Percentiles rank a stretch among this genome's conserved stretches.
These are phyloP conservation scores for Podaxis sp. DNA, from an alignment of 768 basidiomycete genomes.

Conservation along the genomic window DNA sequence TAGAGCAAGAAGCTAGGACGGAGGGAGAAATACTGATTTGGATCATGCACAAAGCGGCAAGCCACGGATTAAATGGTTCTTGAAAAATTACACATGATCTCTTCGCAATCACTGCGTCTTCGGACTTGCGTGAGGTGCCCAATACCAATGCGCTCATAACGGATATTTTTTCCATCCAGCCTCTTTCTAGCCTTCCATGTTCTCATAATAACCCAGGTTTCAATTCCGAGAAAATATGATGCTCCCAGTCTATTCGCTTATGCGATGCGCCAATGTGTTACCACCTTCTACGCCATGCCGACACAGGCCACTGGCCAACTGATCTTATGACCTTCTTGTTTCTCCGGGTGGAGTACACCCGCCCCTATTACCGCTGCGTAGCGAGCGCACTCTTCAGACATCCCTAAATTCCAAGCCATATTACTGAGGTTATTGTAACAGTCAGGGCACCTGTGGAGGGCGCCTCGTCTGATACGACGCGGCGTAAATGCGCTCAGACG, in stretches of 20 bases:
- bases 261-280: not conserved
- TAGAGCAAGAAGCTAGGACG: not conserved
- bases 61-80: not conserved
- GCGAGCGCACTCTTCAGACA: not conserved
- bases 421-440: not conserved
- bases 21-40: not conserved
- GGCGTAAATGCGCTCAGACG: not conserved
- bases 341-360: not conserved
- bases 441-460: not conserved
- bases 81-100: not conserved
- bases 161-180: not conserved
- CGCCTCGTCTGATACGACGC: not conserved
- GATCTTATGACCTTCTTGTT: not conserved
- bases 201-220: not conserved
- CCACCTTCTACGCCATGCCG: not conserved
- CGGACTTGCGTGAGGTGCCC: not conserved
- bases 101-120: not conserved
- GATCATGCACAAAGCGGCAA: not conserved
- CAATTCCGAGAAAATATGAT: not conserved
- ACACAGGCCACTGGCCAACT: not conserved
- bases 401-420: not conserved
- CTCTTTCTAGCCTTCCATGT: not conserved
- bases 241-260: not conserved
- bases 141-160: not conserved
- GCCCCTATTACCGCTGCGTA: not conserved